phyloP scores from a whole-genome alignment of 495 filamentous ascomycete species.

The Xanthoparmelia taractica region DNA sequence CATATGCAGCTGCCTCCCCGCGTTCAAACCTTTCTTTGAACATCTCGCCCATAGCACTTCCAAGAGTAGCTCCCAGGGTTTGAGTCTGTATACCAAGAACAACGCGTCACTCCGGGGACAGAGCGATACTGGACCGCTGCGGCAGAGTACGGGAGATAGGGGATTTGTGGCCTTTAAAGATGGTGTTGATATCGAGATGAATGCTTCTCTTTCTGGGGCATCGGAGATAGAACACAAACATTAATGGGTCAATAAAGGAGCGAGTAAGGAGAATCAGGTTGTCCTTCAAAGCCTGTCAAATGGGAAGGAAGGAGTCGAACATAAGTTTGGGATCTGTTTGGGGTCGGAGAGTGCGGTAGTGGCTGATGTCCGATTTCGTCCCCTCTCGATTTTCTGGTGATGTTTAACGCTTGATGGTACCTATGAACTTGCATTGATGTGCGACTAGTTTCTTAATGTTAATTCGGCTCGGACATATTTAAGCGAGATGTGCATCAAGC shows the following conservation, averaged over 20 bases:
- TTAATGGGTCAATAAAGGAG: neutral
- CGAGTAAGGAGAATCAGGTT: too few relatives aligned
- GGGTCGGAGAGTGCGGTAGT: too few relatives aligned
- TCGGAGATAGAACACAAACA: neutral
- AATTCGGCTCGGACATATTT: too few relatives aligned
- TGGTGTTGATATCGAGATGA: neutral
- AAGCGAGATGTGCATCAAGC: too few relatives aligned
- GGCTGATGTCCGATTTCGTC: too few relatives aligned
- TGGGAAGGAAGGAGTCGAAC: too few relatives aligned
- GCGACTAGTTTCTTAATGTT: too few relatives aligned
- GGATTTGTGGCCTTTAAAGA: neutral
- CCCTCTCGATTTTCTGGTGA: too few relatives aligned
- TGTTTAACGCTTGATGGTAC: too few relatives aligned
- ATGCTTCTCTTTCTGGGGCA: neutral
- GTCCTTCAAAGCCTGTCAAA: too few relatives aligned
- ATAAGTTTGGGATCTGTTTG: too few relatives aligned
- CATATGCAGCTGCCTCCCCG: constrained; percentile 29
- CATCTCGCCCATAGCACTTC: neutral
- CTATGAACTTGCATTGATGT: too few relatives aligned
- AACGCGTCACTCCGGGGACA: neutral
- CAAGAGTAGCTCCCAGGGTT: neutral
- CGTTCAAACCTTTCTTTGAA: constrained; percentile 15
- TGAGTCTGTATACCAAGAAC: neutral
- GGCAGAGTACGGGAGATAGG: neutral
- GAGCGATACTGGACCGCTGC: neutral